Base-by-base conservation (phyloP, 352 stramenopile genomes). In the Achlya hypogyna region DNA sequence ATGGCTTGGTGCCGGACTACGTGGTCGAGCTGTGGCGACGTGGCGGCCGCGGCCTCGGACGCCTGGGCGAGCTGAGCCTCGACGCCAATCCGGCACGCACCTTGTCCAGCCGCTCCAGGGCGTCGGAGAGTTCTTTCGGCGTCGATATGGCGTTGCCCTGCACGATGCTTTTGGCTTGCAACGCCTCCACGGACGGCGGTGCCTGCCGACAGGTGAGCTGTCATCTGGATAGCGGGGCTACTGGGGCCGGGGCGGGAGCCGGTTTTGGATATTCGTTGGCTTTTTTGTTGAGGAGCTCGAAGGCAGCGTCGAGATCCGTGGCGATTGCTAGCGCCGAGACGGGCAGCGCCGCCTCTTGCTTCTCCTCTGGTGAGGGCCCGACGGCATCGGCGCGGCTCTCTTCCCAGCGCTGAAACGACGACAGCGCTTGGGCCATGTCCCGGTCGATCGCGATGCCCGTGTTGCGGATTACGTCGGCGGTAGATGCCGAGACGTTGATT, bases 211-310 rank as follows among this genome's bases (percentile, higher is more conserved):
- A 60, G 31, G 9, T 47, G 14, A 0, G 47, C 28, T 23, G 9
- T 58, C 31, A 20, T 9, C 25, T 20, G 8, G 16, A n/a, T 2
- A 12, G 49, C 49, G 23, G 6, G n/a, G 12, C 31, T 56, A 22
- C n/a, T 12, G 49, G 16, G 49, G 8, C 31, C 10, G 25, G 31
- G 2, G 49, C 31, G 16, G 25, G 10, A 20, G 16, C 31, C 6
- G 38, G 38, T 9, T 45, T 45, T 9, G 38, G 38, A 28, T 64
- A 67, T 29, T 6, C 42, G n/a, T 67, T 56, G 23, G 43, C 60
- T n/a, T 60, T 67, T 22, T 67, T 67, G 4, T 49, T 67, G 34
- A 67, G 45, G 18, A 67, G 29, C n/a, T 67, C 60, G 22, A 67
- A 67, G 14, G 60, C 60, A 2, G 42, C 60, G 14, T 56, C 60